Evolutionary conservation across 306 rosid genomes (phyloP).

Genomic region (Abrus precatorius): DNA sequence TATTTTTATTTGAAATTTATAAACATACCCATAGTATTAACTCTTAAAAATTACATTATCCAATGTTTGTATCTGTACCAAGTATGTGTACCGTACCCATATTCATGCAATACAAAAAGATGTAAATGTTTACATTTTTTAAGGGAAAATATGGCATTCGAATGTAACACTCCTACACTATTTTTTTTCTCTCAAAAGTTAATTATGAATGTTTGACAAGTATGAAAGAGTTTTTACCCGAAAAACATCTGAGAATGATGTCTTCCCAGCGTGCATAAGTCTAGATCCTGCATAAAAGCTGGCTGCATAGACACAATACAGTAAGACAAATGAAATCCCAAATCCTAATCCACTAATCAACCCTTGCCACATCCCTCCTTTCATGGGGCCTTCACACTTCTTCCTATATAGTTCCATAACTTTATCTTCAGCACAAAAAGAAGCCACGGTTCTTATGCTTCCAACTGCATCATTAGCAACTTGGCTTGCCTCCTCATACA

Average conservation of each 20-base stretch:
- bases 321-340: conserved; percentile 70
- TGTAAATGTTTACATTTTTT: too few relatives aligned
- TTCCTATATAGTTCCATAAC: conserved; percentile 77
- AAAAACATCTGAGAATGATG: conserved; percentile 70
- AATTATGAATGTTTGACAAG: not conserved
- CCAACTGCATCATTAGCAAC: too few relatives aligned
- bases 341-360: conserved; percentile 83
- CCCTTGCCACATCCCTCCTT: conserved; percentile 71
- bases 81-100: too few relatives aligned
- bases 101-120: too few relatives aligned
- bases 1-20: too few relatives aligned
- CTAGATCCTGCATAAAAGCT: conserved; percentile 81
- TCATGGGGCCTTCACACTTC: conserved; percentile 82
- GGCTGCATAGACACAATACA: conserved; percentile 69
- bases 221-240: conserved; percentile 51
- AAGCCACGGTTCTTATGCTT: conserved; percentile 66
- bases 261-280: conserved; percentile 58
- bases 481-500: conserved; percentile 81
- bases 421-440: conserved; percentile 85
- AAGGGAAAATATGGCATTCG: too few relatives aligned
- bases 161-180: too few relatives aligned
- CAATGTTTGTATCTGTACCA: too few relatives aligned
- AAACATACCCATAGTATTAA: too few relatives aligned
- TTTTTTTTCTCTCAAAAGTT: not conserved
- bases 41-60: too few relatives aligned